These are phyloP conservation scores for Ophiocordyceps camponoti-saundersi DNA, from an alignment of 2,329 filamentous ascomycete genomes.

Conservation along the genomic window DNA sequence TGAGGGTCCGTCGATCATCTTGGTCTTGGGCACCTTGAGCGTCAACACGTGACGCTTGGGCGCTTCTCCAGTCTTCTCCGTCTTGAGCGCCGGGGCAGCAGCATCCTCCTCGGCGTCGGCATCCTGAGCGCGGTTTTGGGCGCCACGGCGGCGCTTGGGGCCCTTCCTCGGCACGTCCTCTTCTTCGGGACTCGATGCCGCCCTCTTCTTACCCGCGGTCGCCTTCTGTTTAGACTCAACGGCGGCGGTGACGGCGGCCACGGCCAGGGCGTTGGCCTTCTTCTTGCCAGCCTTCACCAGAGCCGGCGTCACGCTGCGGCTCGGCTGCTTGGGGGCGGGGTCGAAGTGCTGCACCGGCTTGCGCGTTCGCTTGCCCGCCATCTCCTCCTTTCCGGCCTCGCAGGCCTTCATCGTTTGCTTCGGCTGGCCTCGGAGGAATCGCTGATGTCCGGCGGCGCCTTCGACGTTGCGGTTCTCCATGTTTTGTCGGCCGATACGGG, in stretches of 20 bases:
- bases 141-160: constrained; percentile 10
- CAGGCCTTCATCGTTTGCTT: constrained; percentile 41
- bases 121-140: neutral
- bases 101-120: constrained; percentile 1
- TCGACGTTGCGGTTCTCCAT: constrained; percentile 29
- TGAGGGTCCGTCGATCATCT: constrained; percentile 20
- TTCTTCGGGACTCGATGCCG: constrained; percentile 14
- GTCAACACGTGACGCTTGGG: constrained; percentile 16
- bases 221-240: constrained; percentile 15
- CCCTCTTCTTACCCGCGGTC: constrained; percentile 1
- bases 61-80: too few species aligned
- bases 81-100: neutral
- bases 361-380: constrained; percentile 35
- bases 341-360: constrained; percentile 34
- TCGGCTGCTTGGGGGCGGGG: constrained; percentile 30
- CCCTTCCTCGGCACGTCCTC: constrained; percentile 6
- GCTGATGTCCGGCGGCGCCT: constrained; percentile 32
- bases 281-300: constrained; percentile 11
- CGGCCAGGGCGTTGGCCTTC: constrained; percentile 12
- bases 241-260: constrained; percentile 8
- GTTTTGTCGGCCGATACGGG: constrained; percentile 41
- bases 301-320: constrained; percentile 33
- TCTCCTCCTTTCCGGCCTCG: constrained; percentile 26
- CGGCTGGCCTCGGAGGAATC: constrained; percentile 38
- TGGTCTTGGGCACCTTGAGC: constrained; percentile 23